These are phyloP conservation scores for Immersiella caudata DNA, from an alignment of 495 filamentous ascomycete genomes.

Conservation along the genomic window DNA sequence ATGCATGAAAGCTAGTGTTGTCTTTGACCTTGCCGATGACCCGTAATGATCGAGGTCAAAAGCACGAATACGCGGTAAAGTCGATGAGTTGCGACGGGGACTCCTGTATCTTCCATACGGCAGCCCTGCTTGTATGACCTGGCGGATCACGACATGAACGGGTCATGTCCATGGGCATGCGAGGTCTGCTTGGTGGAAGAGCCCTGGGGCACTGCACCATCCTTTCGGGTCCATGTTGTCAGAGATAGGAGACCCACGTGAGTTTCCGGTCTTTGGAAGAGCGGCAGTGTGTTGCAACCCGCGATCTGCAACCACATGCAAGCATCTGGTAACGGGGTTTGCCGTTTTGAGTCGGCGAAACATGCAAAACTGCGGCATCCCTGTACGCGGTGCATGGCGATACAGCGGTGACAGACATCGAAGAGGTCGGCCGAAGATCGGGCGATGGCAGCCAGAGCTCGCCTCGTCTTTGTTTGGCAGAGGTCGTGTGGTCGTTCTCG, in stretches of 20 bases:
- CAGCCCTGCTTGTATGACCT: not conserved
- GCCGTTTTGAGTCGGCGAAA: not conserved
- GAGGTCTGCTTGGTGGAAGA: not conserved
- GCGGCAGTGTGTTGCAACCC: not conserved
- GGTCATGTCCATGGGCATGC: not conserved
- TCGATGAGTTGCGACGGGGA: not conserved
- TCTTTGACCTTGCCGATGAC: not conserved
- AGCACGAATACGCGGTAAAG: not conserved
- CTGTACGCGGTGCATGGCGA: not conserved
- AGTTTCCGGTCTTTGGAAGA: not conserved
- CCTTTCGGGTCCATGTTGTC: not conserved
- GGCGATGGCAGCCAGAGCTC: not conserved
- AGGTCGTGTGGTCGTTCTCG: not conserved
- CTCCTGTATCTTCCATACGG: not conserved
- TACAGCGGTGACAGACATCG: not conserved
- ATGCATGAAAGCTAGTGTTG: constrained; percentile 1
- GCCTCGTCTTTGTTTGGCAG: not conserved
- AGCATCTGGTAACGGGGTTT: not conserved
- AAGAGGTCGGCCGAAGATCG: not conserved
- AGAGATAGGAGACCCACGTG: not conserved
- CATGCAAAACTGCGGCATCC: not conserved
- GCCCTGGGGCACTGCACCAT: not conserved
- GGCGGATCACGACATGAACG: not conserved
- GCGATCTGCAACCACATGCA: not conserved
- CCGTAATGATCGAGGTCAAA: not conserved